These are phyloP conservation scores for Pseudocercospora ulei DNA, from an alignment of 2,329 filamentous ascomycete genomes.

Conservation along the genomic window DNA sequence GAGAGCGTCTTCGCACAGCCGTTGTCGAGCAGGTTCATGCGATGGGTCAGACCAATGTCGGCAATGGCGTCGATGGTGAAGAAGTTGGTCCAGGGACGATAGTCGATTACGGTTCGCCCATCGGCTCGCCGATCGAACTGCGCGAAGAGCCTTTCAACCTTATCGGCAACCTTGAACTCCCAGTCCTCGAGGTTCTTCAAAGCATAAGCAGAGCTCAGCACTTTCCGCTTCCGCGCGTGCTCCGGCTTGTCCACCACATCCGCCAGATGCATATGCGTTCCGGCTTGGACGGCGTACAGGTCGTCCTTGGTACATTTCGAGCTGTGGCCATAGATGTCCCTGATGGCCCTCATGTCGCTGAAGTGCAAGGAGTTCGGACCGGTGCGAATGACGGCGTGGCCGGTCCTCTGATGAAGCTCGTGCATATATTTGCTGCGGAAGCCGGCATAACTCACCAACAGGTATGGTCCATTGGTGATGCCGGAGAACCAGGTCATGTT, in stretches of 20 bases:
- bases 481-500: conserved; percentile 40
- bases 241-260: conserved; percentile 37
- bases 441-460: conserved; percentile 37
- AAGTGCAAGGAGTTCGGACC: conserved; percentile 43
- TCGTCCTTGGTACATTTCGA: conserved; percentile 35
- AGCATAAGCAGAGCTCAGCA: conserved; percentile 36
- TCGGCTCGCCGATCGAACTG: conserved; percentile 32
- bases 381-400: conserved; percentile 39
- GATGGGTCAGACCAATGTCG: conserved; percentile 36
- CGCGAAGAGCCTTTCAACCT: conserved; percentile 30
- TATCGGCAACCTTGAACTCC: conserved; percentile 38
- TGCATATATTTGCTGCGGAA: conserved; percentile 39
- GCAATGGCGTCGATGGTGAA: conserved; percentile 37
- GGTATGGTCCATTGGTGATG: conserved; percentile 41
- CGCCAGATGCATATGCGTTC: conserved; percentile 33
- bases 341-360: conserved; percentile 35
- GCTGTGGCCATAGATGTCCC: conserved; percentile 37
- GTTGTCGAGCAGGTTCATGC: conserved; percentile 35
- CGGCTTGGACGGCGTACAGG: conserved; percentile 30
- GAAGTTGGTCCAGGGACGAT: conserved; percentile 34
- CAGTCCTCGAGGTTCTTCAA: conserved; percentile 37
- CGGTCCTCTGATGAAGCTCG: conserved; percentile 38
- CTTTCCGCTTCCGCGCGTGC: conserved; percentile 37
- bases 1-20: conserved; percentile 30
- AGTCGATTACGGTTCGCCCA: conserved; percentile 33